Percentiles rank a stretch among this genome's conserved stretches.
These are phyloP conservation scores for Teratosphaeriaceae sp. DNA, from an alignment of 2,329 filamentous ascomycete genomes.

Conservation along the genomic window DNA sequence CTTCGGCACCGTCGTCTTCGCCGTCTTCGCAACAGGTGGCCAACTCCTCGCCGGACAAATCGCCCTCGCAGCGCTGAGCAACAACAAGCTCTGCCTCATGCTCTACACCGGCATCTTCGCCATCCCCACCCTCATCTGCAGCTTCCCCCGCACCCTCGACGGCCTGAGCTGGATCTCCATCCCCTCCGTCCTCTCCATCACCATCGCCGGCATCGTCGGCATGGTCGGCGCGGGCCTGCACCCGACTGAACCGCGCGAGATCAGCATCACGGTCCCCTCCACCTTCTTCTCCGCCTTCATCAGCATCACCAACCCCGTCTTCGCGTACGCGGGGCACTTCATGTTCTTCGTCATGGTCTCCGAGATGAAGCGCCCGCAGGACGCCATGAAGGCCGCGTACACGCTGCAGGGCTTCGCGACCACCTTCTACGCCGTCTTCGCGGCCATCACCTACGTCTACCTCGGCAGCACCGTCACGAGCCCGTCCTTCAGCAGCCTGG, in stretches of 20 bases:
- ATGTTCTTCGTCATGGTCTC: conserved; percentile 27
- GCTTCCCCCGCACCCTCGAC: conserved; percentile 46
- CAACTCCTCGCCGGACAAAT: conserved; percentile 49
- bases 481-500: conserved; percentile 44
- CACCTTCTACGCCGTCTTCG: conserved; percentile 46
- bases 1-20: conserved; percentile 46
- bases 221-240: conserved; percentile 44
- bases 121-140: conserved; percentile 40
- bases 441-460: conserved; percentile 46
- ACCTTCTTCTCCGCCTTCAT: conserved; percentile 42
- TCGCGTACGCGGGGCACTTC: conserved; percentile 48
- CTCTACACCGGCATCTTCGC: conserved; percentile 47
- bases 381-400: conserved; percentile 46
- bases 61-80: conserved; percentile 41
- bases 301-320: conserved; percentile 47
- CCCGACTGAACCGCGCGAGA: conserved; percentile 32
- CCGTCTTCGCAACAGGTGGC: conserved; percentile 45
- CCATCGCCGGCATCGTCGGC: conserved; percentile 45
- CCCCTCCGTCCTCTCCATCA: conserved; percentile 40
- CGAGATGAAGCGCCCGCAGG: conserved; percentile 46
- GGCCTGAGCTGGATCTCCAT: conserved; percentile 44
- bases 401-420: conserved; percentile 46
- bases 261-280: conserved; percentile 34
- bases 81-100: conserved; percentile 43
- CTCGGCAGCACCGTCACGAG: conserved; percentile 41